Conservation (phyloP, 2,329 filamentous ascomycete genomes). For the Bipolaris gigantea region DNA sequence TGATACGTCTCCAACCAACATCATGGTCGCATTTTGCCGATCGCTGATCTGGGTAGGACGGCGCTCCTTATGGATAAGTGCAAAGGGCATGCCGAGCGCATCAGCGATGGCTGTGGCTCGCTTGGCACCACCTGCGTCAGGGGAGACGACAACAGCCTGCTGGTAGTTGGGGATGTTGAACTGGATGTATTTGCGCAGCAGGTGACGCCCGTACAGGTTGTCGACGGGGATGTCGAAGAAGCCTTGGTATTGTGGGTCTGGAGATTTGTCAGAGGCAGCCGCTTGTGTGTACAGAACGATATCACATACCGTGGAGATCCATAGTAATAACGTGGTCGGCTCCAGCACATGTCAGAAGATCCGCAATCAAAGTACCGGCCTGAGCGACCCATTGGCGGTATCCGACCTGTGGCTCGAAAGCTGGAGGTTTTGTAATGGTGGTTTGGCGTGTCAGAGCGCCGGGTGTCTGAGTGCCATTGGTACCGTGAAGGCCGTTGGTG, state of each 20-base stretch:
- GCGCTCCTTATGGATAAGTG: constrained; percentile 97
- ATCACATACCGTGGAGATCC: constrained; percentile 64
- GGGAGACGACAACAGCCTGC: constrained; percentile 89
- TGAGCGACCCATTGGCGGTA: constrained; percentile 99
- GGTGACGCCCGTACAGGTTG: constrained; percentile 85
- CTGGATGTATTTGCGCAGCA: constrained; percentile 70
- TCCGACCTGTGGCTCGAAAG: constrained; percentile 79
- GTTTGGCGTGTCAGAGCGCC: constrained; percentile 25
- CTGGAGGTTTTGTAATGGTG: constrained; percentile 54
- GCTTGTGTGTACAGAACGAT: background rate
- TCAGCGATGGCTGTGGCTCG: constrained; percentile 94
- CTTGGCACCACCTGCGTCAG: constrained; percentile 95
- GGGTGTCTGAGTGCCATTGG: constrained; percentile 14
- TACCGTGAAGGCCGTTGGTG: constrained; percentile 29
- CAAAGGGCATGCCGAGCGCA: constrained; percentile 89
- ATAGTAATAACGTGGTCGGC: constrained; percentile 97
- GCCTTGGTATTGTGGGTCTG: constrained; percentile 92
- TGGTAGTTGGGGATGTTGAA: constrained; percentile 82
- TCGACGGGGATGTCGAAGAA: constrained; percentile 99
- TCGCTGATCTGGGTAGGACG: constrained; percentile 85
- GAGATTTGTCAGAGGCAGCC: constrained; percentile 42
- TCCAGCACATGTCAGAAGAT: constrained; percentile 91
- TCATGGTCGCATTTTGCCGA: constrained; percentile 81
- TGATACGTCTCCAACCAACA: constrained; percentile 85
- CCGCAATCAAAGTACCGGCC: constrained; percentile 90